Evolutionary conservation across 1,284 basidiomycete genomes (phyloP), one percentile per base, ranked within the genome.

Genomic region (Wolfiporia cocos): DNA sequence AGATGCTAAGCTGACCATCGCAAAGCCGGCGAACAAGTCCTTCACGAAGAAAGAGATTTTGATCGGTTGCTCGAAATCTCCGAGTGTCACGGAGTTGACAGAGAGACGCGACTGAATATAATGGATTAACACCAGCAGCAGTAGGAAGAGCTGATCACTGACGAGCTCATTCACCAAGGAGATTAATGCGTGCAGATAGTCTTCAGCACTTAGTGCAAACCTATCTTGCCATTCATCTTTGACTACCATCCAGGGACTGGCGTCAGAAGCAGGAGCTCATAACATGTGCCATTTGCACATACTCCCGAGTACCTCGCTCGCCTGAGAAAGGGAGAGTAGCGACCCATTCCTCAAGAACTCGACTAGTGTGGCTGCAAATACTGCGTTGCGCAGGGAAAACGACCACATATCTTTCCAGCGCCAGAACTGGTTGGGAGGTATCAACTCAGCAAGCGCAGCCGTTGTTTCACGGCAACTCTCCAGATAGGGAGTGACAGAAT

Each of bases 161-260:
- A 87, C 89, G 59, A 92, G 63, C 64, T 92, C 89, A 50, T 91
- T 92, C 26, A 89, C 80, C 32, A 92, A 64, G 34, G 70, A 81
- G 46, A 92, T 89, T 23, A 92, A 63, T 1, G 81, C 84, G 51
- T 90, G 89, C n/a, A 92, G 69, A 59, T 92, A 92, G 55, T 92
- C 89, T 60, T 92, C 89, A 2, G 75, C 79, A 6, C 81, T 68
- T 22, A 92, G 56, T 2, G 70, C 59, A 42, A 91, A 73, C 32
- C 77, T 71, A 54, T 83, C 81, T 41, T 73, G 70, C 83, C 81
- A 89, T 49, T 80, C 81, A 9, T 72, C 70, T 53, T 78, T 68
- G 38, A 91, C 88, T 91, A 36, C n/a, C n/a, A n/a, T n/a, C n/a
- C 33, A 53, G 28, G 42, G 29, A 18, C 20, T 36, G 34, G 9